These are phyloP conservation scores for Oryza punctata DNA, from an alignment of 176 grass and related monocot species.

Conservation along the genomic window DNA sequence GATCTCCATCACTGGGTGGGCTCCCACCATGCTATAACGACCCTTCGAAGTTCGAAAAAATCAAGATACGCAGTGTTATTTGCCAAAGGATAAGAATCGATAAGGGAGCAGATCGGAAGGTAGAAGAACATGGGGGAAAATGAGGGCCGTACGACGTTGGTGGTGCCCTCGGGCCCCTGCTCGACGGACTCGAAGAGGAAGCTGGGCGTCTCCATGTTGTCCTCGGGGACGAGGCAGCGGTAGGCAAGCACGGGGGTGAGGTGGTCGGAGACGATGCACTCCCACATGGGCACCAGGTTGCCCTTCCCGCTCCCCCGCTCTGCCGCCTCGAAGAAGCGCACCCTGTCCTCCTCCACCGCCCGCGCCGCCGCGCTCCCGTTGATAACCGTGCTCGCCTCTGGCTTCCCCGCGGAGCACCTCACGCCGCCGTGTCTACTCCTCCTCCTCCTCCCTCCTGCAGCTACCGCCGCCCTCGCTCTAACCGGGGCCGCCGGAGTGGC, in stretches of 20 bases:
- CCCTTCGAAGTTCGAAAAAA: conserved; percentile 54
- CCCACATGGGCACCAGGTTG: conserved; percentile 74
- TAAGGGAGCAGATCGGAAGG: not conserved
- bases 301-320: conserved; percentile 58
- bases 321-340: conserved; percentile 72
- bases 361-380: conserved; percentile 39
- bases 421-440: not conserved
- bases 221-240: conserved; percentile 70
- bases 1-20: conserved; percentile 68
- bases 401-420: conserved; percentile 32
- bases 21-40: conserved; percentile 73
- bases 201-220: conserved; percentile 70
- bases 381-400: conserved; percentile 8
- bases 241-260: conserved; percentile 86
- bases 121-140: not conserved
- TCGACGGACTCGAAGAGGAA: conserved; percentile 93
- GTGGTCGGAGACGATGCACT: conserved; percentile 85
- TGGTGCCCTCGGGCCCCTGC: conserved; percentile 63
- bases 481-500: not conserved
- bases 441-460: not conserved
- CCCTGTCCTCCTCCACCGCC: conserved; percentile 50
- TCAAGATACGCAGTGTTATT: not conserved
- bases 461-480: conserved; percentile 5
- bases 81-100: conserved; percentile 21
- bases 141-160: conserved; percentile 45